Evolutionary conservation across 305 asterid genomes (phyloP), one percentile per base, ranked within the genome.

Genomic region (Solanum hybrid): DNA sequence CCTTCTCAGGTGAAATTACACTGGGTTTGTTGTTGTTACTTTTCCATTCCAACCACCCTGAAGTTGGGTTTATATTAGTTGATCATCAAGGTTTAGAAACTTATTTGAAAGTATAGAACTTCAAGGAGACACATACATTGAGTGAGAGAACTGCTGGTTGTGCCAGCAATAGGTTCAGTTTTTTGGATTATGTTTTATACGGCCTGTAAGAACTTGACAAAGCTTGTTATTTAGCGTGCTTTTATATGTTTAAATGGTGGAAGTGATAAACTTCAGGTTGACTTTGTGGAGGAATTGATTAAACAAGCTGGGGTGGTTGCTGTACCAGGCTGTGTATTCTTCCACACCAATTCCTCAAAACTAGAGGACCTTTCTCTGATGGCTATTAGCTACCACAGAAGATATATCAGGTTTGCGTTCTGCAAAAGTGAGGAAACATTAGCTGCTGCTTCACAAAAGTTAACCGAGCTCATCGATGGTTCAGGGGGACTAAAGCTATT

Each of bases 281-380:
- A 94, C 77, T 95, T 95, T 89, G 97, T 96, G 19, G 95, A 97
- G 94, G 95, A 94, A 90, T 88, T 97, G 69, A 96, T 96, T 14
- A 94, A 93, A 91, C 94, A 94, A 92, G 98, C 96, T 27, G 98
- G 98, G 79, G 98, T 97, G 75, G 98, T 95, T 14, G 98, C 99
- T n/a, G 99, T 97, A 75, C 98, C 99, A 4, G 99, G 99, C 14
- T 60, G 93, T 29, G 98, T 95, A 22, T 96, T 96, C 87, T 97
- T 97, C 90, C 98, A 96, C 71, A 35, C 90, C 32, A 82, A 88
- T 86, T 45, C 90, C 6, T 86, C 90, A 27, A 22, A 26, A 42
- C 60, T 13, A 26, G 89, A 89, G 82, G 36, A 89, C 51, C 69
- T 69, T 32, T 86, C 90, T 45, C 89, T 76, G 71, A 89, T 88